Percentiles rank a stretch among this genome's conserved stretches.
Conservation (phyloP, 1,284 basidiomycete genomes). For the Apiotrichum veenhuisii region DNA sequence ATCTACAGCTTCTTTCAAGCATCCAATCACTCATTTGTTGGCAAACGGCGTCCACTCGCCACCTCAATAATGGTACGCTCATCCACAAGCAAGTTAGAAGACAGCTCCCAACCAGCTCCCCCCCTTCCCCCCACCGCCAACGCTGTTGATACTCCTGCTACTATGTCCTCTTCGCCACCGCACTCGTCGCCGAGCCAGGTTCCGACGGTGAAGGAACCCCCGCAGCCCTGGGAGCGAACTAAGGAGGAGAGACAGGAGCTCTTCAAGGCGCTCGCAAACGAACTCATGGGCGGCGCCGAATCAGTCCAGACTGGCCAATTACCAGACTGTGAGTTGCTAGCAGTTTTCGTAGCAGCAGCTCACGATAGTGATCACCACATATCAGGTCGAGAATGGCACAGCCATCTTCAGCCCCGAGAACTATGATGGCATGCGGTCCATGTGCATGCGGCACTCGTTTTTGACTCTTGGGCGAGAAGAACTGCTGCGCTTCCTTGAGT, state of each 20-base stretch:
- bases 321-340: not conserved
- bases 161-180: not conserved
- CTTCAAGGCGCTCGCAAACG: not conserved
- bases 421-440: conserved; percentile 21
- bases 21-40: not conserved
- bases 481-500: conserved; percentile 6
- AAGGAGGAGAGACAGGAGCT: not conserved
- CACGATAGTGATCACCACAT: not conserved
- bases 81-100: not conserved
- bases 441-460: conserved; percentile 26
- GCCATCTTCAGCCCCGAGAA: conserved; percentile 23
- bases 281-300: not conserved
- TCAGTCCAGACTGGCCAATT: not conserved
- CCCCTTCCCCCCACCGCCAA: not conserved
- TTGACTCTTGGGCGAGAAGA: conserved; percentile 12
- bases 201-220: not conserved
- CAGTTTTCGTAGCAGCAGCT: not conserved
- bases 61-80: not conserved
- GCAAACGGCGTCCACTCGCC: not conserved
- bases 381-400: not conserved
- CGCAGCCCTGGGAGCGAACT: not conserved
- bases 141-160: not conserved
- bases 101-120: conserved; percentile 6
- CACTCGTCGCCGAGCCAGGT: not conserved
- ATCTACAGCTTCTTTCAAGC: not conserved